Base-by-base conservation (phyloP, 441 rosid species). In the Populus trichocarpa region DNA sequence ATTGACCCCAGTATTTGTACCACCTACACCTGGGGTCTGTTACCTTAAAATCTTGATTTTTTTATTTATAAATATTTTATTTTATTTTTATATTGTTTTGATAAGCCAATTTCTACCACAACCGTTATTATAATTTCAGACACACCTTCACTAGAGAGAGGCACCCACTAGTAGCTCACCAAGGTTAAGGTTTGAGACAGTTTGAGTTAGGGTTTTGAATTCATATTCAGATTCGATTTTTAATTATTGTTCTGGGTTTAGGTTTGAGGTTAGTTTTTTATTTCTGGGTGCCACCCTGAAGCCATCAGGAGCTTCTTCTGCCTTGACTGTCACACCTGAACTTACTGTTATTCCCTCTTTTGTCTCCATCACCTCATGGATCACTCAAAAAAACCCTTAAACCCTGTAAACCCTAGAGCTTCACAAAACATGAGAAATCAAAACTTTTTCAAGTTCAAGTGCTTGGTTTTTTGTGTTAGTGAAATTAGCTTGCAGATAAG, bases 281-380 rank as follows among this genome's bases (percentile, higher is more conserved):
- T 78, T 73, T 76, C 88, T 85, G n/a, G 93, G 95, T 72, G 89
- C 89, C 75, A 86, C 83, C 35, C 78, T 73, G 84, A 73, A 91
- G 75, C 74, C 85, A 65, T 77, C 87, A 32, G 89, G 84, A 88
- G 84, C 89, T 79, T 86, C 93, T 78, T 87, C 81, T 74, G 85
- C 85, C 75, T 85, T 90, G 80, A 87, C 85, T 46, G 89, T 73
- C 11, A 88, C 78, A 73, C 91, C 89, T 75, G 84, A 81, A 78
- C 75, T 84, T 61, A 81, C 78, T 77, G 79, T 72, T 57, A 81
- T 83, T 83, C 82, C 93, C 81, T 85, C 91, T 72, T 86, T 90
- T 77, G 82, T 88, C 81, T 90, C 97, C 97, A 92, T 94, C 67
- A 72, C 46, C 23, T 76, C 75, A 80, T 77, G 86, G 84, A 87